Conservation (phyloP, 805 yeast genomes). For the Scheffersomyces amazonensis region DNA sequence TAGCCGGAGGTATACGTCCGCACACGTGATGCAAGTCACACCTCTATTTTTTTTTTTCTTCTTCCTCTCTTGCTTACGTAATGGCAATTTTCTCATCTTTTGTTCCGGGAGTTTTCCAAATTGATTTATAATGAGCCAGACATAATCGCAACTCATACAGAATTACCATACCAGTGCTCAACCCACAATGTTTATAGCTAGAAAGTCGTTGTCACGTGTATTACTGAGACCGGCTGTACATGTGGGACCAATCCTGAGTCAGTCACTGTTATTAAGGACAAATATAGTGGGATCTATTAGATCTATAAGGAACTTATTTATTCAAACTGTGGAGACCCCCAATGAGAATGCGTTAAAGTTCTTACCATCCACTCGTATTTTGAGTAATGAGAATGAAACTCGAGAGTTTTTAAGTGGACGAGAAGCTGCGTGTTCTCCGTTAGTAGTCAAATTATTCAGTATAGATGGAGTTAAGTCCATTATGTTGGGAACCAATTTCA, state of each 20-base stretch:
- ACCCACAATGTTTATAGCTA: not conserved
- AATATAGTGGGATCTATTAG: no score
- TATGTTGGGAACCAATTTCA: conserved; percentile 80
- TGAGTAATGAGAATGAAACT: conserved; percentile 63
- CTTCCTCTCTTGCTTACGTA: not conserved
- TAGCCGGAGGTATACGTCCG: no score
- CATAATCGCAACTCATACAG: no score
- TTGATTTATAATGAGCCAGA: no score
- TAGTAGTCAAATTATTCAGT: conserved; percentile 71
- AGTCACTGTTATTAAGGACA: not conserved
- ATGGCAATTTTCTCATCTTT: no score
- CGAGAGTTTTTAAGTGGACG: conserved; percentile 71
- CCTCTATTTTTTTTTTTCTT: not conserved
- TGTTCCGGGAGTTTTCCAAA: no score
- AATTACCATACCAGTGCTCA: no score
- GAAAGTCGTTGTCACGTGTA: not conserved
- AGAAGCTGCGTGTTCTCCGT: conserved; percentile 72
- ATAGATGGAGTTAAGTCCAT: conserved; percentile 75
- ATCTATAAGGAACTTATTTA: conserved; percentile 43
- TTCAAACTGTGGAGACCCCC: conserved; percentile 84
- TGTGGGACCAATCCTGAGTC: not conserved
- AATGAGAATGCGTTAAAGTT: conserved; percentile 85
- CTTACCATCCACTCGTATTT: conserved; percentile 67
- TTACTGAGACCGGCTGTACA: not conserved
- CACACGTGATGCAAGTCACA: no score